Base-by-base conservation (phyloP, 2,329 filamentous ascomycete species). In the Hypoxylon sp. region DNA sequence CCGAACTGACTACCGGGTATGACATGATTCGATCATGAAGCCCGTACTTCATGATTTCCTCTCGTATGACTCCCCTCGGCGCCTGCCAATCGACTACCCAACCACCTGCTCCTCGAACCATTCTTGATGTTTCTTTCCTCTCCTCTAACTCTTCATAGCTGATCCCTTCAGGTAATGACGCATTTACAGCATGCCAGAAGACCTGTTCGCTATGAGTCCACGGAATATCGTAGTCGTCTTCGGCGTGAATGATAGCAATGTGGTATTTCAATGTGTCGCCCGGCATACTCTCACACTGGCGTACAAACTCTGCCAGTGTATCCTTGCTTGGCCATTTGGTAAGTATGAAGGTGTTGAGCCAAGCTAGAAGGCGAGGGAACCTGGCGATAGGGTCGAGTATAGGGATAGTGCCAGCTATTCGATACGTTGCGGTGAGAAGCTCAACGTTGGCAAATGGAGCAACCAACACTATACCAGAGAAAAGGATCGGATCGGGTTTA, bases 11-110 rank as follows among this genome's bases (percentile, higher is more conserved):
- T 3, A 85, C 77, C 0, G 85, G 84, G 72, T 87, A 84, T 3
- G 82, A 82, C 86, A 88, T 88, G 50, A 87, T 81, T 32, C 81
- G 78, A 74, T 89, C 86, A 58, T 89, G 86, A 14, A 87, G 72
- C 0, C 86, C 86, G 67, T 83, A 82, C 72, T 85, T 85, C 4
- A 85, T 61, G 5, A 89, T 84, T 52, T 87, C 80, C 70, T 87
- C 81, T 54, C 82, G 76, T n/a, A 89, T 78, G 0, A 83, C 57
- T 0, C 86, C 86, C 30, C 78, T 78, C 8, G 74, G 64, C 0
- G 82, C 83, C 46, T 68, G 72, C 78, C 82, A 82, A 53, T 85
- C 81, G 49, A 85, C 78, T 8, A 80, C 75, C 68, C 81, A 85
- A 0, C 85, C 85, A 2, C 81, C 84, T 45, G 80, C 77, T 1